phyloP scores from a whole-genome alignment of 306 rosid species.

The Cucurbita ficifolia region DNA sequence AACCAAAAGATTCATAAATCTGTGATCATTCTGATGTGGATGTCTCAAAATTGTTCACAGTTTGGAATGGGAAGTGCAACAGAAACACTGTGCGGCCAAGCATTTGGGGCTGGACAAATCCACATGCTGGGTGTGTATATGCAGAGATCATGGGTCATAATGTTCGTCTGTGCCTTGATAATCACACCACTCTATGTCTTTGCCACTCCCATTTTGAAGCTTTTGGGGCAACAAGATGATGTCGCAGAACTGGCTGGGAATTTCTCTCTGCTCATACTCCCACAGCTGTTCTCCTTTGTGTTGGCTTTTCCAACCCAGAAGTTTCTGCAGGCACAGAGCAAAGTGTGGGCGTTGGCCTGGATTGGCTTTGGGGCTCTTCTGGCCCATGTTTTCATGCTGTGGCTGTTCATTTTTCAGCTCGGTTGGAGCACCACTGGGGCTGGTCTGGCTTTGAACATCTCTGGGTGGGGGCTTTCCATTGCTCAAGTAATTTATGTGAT shows the following conservation, averaged over 20 bases:
- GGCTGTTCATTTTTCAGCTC: constrained; percentile 28
- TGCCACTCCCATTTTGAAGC: constrained; percentile 40
- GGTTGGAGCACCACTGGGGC: constrained; percentile 52
- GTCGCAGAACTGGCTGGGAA: constrained; percentile 53
- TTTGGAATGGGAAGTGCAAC: constrained; percentile 77
- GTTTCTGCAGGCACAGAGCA: constrained; percentile 67
- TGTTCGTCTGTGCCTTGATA: constrained; percentile 21
- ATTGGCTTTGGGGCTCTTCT: constrained; percentile 35
- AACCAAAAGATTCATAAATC: background rate
- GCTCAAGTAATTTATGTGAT: constrained; percentile 51
- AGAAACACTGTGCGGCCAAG: constrained; percentile 77
- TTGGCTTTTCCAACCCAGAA: constrained; percentile 58
- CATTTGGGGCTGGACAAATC: constrained; percentile 69
- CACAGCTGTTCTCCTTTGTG: constrained; percentile 46
- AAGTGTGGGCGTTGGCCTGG: constrained; percentile 47
- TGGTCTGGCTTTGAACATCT: constrained; percentile 41
- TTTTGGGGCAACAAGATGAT: constrained; percentile 47
- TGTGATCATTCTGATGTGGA: background rate
- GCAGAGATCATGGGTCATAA: constrained; percentile 74
- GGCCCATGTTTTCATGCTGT: constrained; percentile 31
- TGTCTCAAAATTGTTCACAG: background rate
- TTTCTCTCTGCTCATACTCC: constrained; percentile 34
- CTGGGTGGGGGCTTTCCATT: constrained; percentile 40
- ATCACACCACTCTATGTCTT: constrained; percentile 55
- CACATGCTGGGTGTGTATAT: constrained; percentile 57